Evolutionary conservation across 2,329 filamentous ascomycete genomes (phyloP).

Genomic region (Xylaria sp.): DNA sequence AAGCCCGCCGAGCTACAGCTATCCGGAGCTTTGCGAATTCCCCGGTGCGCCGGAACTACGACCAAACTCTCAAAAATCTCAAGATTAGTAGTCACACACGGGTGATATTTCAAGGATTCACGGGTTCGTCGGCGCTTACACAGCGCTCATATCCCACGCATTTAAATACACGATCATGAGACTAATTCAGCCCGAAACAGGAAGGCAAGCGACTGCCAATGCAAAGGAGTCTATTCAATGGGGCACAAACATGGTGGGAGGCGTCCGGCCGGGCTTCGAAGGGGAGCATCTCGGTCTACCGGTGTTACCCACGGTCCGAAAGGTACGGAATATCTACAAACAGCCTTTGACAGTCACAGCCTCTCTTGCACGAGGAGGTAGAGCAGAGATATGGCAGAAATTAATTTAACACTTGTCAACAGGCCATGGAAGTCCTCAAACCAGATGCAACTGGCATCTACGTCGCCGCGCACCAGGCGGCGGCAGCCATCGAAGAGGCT

Average conservation of each 20-base stretch:
- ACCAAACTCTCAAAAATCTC: constrained; percentile 45
- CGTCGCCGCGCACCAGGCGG: constrained; percentile 76
- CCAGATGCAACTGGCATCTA: constrained; percentile 82
- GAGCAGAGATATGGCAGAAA: not conserved
- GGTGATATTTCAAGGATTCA: constrained; percentile 52
- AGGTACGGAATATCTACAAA: constrained; percentile 42
- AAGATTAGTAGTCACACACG: constrained; percentile 48
- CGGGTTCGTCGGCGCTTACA: constrained; percentile 38
- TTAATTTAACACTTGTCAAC: constrained; percentile 15
- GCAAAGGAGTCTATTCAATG: constrained; percentile 77
- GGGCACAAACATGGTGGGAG: constrained; percentile 81
- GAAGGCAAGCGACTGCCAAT: constrained; percentile 70
- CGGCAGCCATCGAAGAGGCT: constrained; percentile 77
- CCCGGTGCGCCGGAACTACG: constrained; percentile 34
- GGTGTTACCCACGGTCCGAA: constrained; percentile 70
- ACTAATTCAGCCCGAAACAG: constrained; percentile 15
- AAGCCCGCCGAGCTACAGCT: constrained; percentile 1
- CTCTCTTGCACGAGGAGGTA: not conserved
- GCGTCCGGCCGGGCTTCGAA: constrained; percentile 73
- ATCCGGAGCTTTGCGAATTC: constrained; percentile 34
- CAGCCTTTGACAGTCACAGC: not conserved
- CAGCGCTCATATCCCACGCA: not conserved
- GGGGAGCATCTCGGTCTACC: constrained; percentile 76
- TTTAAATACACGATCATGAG: not conserved
- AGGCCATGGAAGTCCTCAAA: constrained; percentile 72